Base-by-base conservation (phyloP, 495 filamentous ascomycete species). In the Astrocystis sublimbata region DNA sequence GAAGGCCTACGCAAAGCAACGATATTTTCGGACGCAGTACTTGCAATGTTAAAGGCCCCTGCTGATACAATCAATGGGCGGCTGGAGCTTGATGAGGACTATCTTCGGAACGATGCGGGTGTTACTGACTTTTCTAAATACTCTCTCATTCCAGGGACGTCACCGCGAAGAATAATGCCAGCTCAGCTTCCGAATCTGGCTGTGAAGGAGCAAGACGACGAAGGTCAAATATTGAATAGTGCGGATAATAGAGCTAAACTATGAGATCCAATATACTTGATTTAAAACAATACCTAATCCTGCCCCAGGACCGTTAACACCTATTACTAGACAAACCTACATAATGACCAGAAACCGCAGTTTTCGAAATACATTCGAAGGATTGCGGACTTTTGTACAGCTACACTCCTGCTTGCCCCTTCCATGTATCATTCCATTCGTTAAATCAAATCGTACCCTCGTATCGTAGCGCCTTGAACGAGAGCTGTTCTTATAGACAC, bases 131-230 rank as follows among this genome's bases (percentile, higher is more conserved):
- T 96, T 70, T 84, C 84, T 0, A 82, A 85, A 62, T 96, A 96
- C 70, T 81, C 82, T 4, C 73, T 93, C 0, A 79, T 94, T 0
- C 77, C 82, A 0, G 92, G 90, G 0, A 67, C 84, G 0, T 71
- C 41, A 0, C 91, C 92, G 0, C 74, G 91, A 24, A 76, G 92
- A 41, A 94, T 96, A 49, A 93, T 96, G 92, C 92, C 92, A 0
- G 78, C 70, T 0, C 68, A 80, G 60, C 80, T 96, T 64, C 92
- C 92, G 1, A 81, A 88, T 47, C 65, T 96, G 56, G 83, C 79
- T 35, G 90, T 96, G 15, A 82, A 77, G 21, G 92, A 96, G 78
- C 91, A 96, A 72, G 87, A 87, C 61, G 92, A 96, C 64, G 90
- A 96, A 71, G 92, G 92, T 4, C 79, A 77, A 69, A 81, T 85